phyloP scores from a whole-genome alignment of 2,329 filamentous ascomycete species.

The Fusarium transvaalense region DNA sequence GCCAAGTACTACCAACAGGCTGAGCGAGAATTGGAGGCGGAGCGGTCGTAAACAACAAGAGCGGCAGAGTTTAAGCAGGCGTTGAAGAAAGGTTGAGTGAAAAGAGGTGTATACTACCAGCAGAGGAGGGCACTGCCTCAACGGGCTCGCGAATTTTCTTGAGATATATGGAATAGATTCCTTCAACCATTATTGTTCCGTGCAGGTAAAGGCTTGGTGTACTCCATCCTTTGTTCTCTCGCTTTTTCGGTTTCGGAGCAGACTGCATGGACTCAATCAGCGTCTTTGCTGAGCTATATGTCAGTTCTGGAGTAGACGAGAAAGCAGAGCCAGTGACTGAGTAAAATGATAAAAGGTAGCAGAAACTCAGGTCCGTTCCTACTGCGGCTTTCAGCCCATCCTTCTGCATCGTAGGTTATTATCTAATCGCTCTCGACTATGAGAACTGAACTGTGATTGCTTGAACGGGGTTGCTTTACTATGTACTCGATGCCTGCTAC shows the following conservation, averaged over 20 bases:
- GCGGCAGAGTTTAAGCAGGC: background rate
- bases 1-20: conserved; percentile 98
- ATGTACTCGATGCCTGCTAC: background rate
- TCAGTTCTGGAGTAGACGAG: background rate
- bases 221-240: background rate
- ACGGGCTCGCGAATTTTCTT: conserved; percentile 42
- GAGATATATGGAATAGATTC: conserved; percentile 42
- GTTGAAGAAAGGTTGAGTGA: background rate
- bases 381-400: background rate
- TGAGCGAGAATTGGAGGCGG: conserved; percentile 90
- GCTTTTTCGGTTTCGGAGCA: too few species aligned
- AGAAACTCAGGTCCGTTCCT: background rate
- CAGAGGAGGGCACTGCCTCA: conserved; percentile 34
- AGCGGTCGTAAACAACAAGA: conserved; percentile 54
- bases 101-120: conserved; percentile 48
- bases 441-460: background rate
- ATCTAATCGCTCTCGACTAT: background rate
- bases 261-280: background rate
- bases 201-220: background rate
- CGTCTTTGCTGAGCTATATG: too few species aligned
- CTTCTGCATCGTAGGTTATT: background rate
- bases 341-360: background rate
- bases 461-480: background rate
- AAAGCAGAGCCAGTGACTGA: background rate
- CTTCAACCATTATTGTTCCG: conserved; percentile 26